These are phyloP conservation scores for Cochlearia excelsa DNA, from an alignment of 345 rosid species.

Conservation along the genomic window DNA sequence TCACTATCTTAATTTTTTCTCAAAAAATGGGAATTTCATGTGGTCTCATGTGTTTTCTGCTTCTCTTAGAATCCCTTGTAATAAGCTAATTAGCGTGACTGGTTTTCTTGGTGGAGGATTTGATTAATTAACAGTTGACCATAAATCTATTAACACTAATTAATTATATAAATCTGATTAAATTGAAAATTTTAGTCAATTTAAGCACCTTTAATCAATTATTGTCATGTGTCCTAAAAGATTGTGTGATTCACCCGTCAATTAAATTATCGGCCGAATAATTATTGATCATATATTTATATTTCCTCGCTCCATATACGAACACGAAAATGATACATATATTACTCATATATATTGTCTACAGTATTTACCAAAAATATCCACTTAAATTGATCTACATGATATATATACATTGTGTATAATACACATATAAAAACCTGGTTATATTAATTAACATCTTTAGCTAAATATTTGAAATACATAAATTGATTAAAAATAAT, in stretches of 20 bases:
- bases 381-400: no score
- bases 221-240: conserved; percentile 10
- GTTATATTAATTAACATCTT: no score
- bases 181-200: not conserved
- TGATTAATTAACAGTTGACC: conserved; percentile 16
- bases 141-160: not conserved
- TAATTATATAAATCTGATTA: not conserved
- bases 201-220: conserved; percentile 8
- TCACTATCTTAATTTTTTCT: not conserved
- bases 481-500: no score
- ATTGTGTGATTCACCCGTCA: not conserved
- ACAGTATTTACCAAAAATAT: no score
- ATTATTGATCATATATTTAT: no score
- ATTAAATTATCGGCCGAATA: not conserved
- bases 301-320: not conserved
- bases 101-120: conserved; percentile 18
- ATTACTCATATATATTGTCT: no score
- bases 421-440: no score
- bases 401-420: no score
- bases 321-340: no score
- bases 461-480: no score
- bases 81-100: conserved; percentile 8
- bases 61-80: conserved; percentile 11
- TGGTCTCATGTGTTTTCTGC: conserved; percentile 34
- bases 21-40: conserved; percentile 12